Conservation (phyloP, 257 asterid species). For the Nicotiana attenuata region DNA sequence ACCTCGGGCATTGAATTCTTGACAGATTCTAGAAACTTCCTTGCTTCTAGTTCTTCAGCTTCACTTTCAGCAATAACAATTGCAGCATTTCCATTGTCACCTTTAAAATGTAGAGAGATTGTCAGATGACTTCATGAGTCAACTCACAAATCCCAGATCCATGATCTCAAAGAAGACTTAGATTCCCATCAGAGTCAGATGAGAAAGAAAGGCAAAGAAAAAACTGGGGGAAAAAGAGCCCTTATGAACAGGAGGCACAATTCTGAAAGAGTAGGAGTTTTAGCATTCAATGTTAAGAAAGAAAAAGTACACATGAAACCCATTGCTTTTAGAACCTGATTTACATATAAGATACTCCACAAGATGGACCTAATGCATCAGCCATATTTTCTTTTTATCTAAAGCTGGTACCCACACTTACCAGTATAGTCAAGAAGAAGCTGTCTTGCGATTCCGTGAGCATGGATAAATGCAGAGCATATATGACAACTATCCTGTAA, state of each 20-base stretch:
- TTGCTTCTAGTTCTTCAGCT: constrained; percentile 3
- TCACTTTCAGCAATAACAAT: constrained; percentile 6
- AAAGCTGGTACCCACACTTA: background rate
- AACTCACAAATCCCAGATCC: background rate
- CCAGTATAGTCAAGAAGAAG: constrained; percentile 10
- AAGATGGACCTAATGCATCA: background rate
- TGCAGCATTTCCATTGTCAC: background rate
- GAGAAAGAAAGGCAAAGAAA: background rate
- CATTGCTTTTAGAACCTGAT: background rate
- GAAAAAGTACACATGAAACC: background rate
- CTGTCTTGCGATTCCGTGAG: background rate
- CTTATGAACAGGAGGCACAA: background rate
- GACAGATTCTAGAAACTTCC: background rate
- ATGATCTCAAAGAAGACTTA: too few species aligned
- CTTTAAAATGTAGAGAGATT: constrained; percentile 4
- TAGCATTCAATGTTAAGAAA: background rate
- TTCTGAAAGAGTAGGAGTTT: background rate
- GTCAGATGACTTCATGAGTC: background rate
- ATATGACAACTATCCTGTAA: constrained; percentile 4
- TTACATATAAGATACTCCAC: background rate
- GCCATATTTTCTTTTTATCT: background rate
- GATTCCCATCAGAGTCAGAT: background rate
- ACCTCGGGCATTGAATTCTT: constrained; percentile 8
- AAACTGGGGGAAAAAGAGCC: background rate
- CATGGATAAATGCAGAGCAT: constrained; percentile 11